Conservation (phyloP, 305 asterid species). For the Solanum hybrid region DNA sequence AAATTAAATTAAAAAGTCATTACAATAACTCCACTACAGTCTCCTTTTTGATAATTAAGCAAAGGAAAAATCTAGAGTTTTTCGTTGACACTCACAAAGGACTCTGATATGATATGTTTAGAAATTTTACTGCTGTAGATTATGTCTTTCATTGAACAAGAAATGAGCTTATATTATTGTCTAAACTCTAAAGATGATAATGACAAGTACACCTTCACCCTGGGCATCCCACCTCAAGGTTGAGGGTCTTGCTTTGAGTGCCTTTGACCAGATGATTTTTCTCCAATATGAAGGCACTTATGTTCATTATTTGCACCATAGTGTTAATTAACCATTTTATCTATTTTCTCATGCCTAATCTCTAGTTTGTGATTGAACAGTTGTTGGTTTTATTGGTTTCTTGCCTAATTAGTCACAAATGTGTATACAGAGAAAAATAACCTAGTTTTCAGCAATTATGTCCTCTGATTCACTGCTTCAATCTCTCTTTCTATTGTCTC, state of each 20-base stretch:
- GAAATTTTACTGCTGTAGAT: neutral
- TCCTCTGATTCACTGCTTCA: neutral
- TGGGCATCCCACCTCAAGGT: neutral
- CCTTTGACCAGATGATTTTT: neutral
- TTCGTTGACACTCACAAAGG: neutral
- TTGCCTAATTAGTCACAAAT: neutral
- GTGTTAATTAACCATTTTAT: neutral
- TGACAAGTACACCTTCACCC: neutral
- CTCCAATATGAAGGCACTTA: neutral
- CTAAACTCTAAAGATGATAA: neutral
- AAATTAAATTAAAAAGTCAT: neutral
- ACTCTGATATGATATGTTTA: neutral
- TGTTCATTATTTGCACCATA: neutral
- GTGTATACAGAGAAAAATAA: neutral
- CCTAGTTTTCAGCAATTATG: neutral
- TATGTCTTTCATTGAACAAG: neutral
- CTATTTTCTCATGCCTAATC: neutral
- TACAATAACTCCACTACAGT: neutral
- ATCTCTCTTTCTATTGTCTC: neutral
- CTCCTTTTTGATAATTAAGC: neutral
- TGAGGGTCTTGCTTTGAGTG: neutral
- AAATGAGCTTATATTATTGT: neutral
- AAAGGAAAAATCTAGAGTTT: neutral
- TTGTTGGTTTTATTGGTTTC: neutral
- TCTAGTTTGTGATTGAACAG: neutral